phyloP scores from a whole-genome alignment of 352 stramenopile species.

The Phytophthora sp. region DNA sequence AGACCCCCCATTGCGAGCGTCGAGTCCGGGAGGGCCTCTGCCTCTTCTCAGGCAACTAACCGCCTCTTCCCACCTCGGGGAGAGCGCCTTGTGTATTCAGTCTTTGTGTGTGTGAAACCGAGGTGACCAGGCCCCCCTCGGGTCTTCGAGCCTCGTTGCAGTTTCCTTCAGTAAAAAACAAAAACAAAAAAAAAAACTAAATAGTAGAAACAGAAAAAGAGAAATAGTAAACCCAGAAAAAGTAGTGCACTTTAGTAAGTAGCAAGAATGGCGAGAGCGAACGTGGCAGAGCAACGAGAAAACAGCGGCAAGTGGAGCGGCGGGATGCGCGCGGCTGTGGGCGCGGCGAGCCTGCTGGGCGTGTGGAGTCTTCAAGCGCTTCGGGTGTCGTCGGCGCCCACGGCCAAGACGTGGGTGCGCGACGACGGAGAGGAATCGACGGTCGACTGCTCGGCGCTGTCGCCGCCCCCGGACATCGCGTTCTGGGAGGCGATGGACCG shows the following conservation, averaged over 20 bases:
- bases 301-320: constrained; percentile 13
- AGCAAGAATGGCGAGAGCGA: constrained; percentile 17
- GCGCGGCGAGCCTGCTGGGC: constrained; percentile 18
- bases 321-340: constrained; percentile 7
- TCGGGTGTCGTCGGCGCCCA: constrained; percentile 23
- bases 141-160: no score
- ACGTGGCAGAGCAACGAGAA: constrained; percentile 19
- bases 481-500: constrained; percentile 71
- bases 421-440: constrained; percentile 16
- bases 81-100: constrained; percentile 17
- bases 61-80: not conserved
- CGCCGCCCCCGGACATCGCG: constrained; percentile 46
- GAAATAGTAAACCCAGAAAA: constrained; percentile 14
- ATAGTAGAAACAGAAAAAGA: constrained; percentile 6
- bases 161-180: constrained; percentile 1
- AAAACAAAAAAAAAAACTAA: constrained; percentile 22
- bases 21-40: constrained; percentile 8
- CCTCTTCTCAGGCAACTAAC: constrained; percentile 11
- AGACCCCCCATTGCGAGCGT: not conserved
- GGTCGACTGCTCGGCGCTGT: constrained; percentile 62
- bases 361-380: constrained; percentile 17
- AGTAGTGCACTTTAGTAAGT: constrained; percentile 17
- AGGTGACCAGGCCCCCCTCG: no score
- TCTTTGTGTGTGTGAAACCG: no score
- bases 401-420: constrained; percentile 34